Evolutionary conservation across 2,329 filamentous ascomycete genomes (phyloP), one percentile per base, ranked within the genome.

Genomic region (Cryphonectria carpinicola): DNA sequence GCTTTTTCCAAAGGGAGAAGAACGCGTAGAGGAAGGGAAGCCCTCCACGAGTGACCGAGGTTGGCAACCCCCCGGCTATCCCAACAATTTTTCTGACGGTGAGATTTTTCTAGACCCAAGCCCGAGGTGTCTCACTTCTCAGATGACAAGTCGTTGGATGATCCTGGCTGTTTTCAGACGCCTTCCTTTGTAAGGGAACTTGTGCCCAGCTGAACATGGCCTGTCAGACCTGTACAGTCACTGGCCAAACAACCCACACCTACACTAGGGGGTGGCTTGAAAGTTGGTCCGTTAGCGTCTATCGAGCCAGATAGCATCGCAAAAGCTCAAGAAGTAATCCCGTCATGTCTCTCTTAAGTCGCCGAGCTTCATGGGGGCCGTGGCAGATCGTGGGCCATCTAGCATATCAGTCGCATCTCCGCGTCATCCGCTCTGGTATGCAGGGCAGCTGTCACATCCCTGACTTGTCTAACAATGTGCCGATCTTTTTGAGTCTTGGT

Each of bases 141-240:
- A 61, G 35, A 58, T 19, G 54, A 32, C 54, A 58, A 58, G 28
- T n/a, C 35, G 10, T 35, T 35, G 22, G 58, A 39, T 22, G 32
- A 39, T 61, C 58, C 19, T 39, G 5, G 22, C 58, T 39, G 58
- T 25, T 61, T 61, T 61, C 58, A 61, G 58, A 61, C 32, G 54
- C 28, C 28, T 8, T 58, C 3, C 35, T 61, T n/a, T 39, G 58
- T n/a, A 19, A n/a, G 17, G 58, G 28, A 35, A 14, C 32, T 60
- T 49, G 19, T 49, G 28, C 56, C 17, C 22, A 61, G 58, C 58
- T 61, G 58, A 39, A 61, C n/a, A 28, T 39, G 58, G 58, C 39
- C 46, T 49, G 43, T 49, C 17, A 49, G 58, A 32, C 7, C 58
- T 7, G 32, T 35, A 28, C 56, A 60, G 32, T 37, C 32, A n/a